Base-by-base conservation (phyloP, 805 yeast species). In the Hanseniaspora lachancei region DNA sequence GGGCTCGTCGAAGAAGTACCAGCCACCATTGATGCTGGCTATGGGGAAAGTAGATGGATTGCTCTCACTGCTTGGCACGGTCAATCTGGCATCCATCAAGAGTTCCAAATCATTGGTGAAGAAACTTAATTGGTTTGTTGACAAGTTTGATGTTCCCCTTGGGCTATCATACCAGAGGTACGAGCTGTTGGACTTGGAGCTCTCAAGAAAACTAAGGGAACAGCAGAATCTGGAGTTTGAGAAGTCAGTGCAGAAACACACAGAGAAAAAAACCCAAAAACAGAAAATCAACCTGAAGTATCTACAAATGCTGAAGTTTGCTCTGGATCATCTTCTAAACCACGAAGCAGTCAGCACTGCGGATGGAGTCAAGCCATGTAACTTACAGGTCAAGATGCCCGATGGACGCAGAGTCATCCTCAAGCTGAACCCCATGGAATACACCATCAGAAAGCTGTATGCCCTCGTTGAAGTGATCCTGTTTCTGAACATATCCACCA, bases 151-250 rank as follows among this genome's bases (percentile, higher is more conserved):
- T 32, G 43, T 53, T 38, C 35, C 56, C 16, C 32, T 53, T 5
- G 56, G 56, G 1, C 47, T 53, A 2, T 53, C 56, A 1, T 32
- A 46, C 13, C 56, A 53, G n/a, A 53, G 56, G 46, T 53, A 53
- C 21, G 56, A 53, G n/a, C 29, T 53, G 4, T 74, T 79, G 57
- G 86, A 84, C 57, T 69, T 79, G 50, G 77, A 76, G 46, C 66
- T 76, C 58, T 74, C 82, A 38, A 79, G 88, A 62, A 69, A 76
- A 32, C 68, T 85, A 20, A 75, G 79, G 60, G 76, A 78, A 60
- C 75, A 79, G 59, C 93, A 85, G 65, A 88, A 84, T 60, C 69
- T 72, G 49, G 87, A 86, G 20, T 86, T 80, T 62, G 75, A 79
- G 60, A 76, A 74, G 58, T 80, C 88, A 0, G 68, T 85, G 51